Evolutionary conservation across 2,329 filamentous ascomycete genomes (phyloP), one percentile per base, ranked within the genome.

Genomic region (Plenodomus biglobosus): DNA sequence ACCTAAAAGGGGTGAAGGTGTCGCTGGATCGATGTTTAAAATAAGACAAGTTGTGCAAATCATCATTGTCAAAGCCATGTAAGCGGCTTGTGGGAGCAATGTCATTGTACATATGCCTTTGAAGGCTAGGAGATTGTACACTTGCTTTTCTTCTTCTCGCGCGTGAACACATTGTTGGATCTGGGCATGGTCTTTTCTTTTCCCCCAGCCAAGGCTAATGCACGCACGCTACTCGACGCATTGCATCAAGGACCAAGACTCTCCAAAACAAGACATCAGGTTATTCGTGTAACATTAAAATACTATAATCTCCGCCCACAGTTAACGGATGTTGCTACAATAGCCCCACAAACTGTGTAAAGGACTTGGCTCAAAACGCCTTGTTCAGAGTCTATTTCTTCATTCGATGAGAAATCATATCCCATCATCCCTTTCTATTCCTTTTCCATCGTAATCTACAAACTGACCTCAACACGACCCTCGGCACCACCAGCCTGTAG

Each of bases 401-500:
- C 50, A 61, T 51, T 53, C 48, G 56, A 54, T 8, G 35, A 18
- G 16, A 10, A 10, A 6, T 32, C 6, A 3, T 37, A 11, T 20
- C 3, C 35, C 35, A 37, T 56, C 55, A 52, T 52, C 56, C 53
- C 51, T 46, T 53, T 57, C 64, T 62, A 62, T 64, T 56, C 53
- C 57, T 56, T 62, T 62, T 40, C 50, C 55, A 62, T 56, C 57
- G 38, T 54, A 47, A 51, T 48, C 65, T 71, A 72, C 62, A 73
- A 59, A 38, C 27, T 66, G 44, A 74, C 72, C 61, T 74, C 72
- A 40, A 74, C 72, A 69, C 72, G 70, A 46, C 71, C 71, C 61
- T 74, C 72, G 56, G 68, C 70, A 44, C 70, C 69, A 39, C 68
- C 67, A 48, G 59, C 55, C 49, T 59, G 57, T 43, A 71, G 62